phyloP scores from a whole-genome alignment of 768 basidiomycete genomes.

The Termitomyces bulborhizus region DNA sequence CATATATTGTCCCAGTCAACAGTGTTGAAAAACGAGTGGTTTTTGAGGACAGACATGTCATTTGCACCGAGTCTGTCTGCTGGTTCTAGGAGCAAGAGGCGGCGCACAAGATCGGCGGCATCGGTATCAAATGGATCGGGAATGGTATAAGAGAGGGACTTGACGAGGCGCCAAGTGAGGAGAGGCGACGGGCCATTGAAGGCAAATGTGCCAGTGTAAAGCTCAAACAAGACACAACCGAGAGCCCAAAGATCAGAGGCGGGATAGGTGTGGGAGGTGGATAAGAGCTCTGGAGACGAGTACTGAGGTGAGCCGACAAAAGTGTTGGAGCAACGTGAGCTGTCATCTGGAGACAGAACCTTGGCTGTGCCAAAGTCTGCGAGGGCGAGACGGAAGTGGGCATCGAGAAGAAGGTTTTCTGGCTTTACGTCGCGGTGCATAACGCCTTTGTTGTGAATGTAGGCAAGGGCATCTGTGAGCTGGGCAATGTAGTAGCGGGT shows the following conservation, averaged over 20 bases:
- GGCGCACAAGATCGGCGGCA: constrained; percentile 74
- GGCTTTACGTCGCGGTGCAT: constrained; percentile 86
- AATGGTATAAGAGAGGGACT: constrained; percentile 79
- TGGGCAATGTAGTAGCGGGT: constrained; percentile 86
- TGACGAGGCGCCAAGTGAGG: constrained; percentile 92
- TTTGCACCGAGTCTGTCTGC: constrained; percentile 54
- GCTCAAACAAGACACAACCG: constrained; percentile 91
- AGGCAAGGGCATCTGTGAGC: constrained; percentile 80
- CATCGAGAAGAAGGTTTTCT: constrained; percentile 88
- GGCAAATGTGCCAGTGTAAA: constrained; percentile 86
- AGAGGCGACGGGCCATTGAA: constrained; percentile 92
- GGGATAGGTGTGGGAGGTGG: constrained; percentile 40
- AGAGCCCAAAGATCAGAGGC: constrained; percentile 90
- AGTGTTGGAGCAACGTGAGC: constrained; percentile 28
- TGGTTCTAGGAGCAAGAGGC: constrained; percentile 67
- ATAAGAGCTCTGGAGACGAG: constrained; percentile 80
- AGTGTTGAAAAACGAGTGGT: constrained; percentile 56
- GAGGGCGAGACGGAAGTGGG: constrained; percentile 83
- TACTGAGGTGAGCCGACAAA: constrained; percentile 93
- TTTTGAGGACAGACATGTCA: constrained; percentile 36
- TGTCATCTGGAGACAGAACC: constrained; percentile 41
- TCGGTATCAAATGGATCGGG: constrained; percentile 80
- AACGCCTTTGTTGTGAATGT: constrained; percentile 87
- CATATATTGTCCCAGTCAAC: constrained; percentile 63
- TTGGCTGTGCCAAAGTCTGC: constrained; percentile 96